Evolutionary conservation across 176 grass and related monocot species (phyloP).

Genomic region (Thalia dealbata): DNA sequence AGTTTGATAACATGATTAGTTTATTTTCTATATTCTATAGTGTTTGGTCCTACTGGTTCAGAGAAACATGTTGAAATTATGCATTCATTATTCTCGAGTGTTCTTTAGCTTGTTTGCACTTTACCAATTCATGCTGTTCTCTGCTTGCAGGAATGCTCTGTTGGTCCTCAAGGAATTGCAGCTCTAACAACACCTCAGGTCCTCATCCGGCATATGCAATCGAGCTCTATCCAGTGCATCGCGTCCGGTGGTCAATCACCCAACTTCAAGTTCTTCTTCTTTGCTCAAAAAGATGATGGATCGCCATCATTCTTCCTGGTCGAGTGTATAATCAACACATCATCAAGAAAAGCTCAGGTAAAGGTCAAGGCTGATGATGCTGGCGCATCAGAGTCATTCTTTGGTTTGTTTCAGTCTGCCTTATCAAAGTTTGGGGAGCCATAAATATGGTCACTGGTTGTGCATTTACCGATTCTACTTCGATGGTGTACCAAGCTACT

Average conservation of each 20-base stretch:
- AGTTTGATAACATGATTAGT: background rate
- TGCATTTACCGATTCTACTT: background rate
- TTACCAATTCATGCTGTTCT: background rate
- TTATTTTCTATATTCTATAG: background rate
- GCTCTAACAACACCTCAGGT: conserved; percentile 65
- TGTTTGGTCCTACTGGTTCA: background rate
- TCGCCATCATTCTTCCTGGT: conserved; percentile 68
- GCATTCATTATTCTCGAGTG: no score
- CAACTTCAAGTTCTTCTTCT: conserved; percentile 99
- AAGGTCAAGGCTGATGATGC: conserved; percentile 94
- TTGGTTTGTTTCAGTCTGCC: conserved; percentile 50
- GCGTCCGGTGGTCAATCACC: conserved; percentile 90
- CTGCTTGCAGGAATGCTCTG: conserved; percentile 49
- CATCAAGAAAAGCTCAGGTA: conserved; percentile 70
- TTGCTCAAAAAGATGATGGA: conserved; percentile 68
- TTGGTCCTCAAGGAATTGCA: conserved; percentile 72
- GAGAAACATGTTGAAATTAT: no score
- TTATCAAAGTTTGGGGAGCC: conserved; percentile 67
- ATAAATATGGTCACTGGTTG: background rate
- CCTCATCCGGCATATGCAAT: conserved; percentile 92
- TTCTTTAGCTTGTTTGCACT: background rate
- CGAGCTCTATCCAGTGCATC: conserved; percentile 74
- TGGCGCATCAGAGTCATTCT: conserved; percentile 51
- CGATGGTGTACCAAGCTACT: background rate
- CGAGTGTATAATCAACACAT: conserved; percentile 85